These are phyloP conservation scores for Sisymbrium altissimum DNA, from an alignment of 345 rosid genomes.

Conservation along the genomic window DNA sequence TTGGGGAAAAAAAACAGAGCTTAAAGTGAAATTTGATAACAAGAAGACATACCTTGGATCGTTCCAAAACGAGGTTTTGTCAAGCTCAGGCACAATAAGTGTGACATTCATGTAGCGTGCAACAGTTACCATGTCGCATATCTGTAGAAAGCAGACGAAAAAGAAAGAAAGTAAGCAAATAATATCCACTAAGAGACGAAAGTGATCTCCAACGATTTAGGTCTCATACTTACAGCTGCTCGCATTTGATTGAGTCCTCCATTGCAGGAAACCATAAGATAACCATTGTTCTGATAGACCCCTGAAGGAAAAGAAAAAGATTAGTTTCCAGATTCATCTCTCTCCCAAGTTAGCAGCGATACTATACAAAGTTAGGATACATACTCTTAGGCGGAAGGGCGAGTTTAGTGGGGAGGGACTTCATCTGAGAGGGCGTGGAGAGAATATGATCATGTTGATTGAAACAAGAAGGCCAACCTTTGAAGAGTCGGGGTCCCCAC, in stretches of 20 bases:
- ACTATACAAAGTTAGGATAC: constrained; percentile 11
- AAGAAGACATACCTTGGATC: constrained; percentile 69
- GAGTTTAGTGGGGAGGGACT: constrained; percentile 50
- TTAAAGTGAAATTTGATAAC: background rate
- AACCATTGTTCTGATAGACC: constrained; percentile 79
- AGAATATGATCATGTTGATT: constrained; percentile 39
- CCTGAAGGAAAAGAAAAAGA: constrained; percentile 42
- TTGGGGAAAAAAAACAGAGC: background rate
- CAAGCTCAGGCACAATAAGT: constrained; percentile 88
- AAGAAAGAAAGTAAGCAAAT: constrained; percentile 17
- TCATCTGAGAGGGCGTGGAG: constrained; percentile 34
- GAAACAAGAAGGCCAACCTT: constrained; percentile 89
- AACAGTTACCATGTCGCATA: constrained; percentile 93
- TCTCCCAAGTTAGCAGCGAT: constrained; percentile 3
- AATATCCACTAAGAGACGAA: background rate
- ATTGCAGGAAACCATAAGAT: constrained; percentile 91
- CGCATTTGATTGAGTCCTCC: constrained; percentile 99
- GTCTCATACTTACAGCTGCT: constrained; percentile 70
- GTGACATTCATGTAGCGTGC: constrained; percentile 91
- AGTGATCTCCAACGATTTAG: background rate
- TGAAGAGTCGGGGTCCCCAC: constrained; percentile 84
- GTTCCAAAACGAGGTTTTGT: constrained; percentile 93
- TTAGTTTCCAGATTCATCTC: constrained; percentile 9
- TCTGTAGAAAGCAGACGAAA: constrained; percentile 44
- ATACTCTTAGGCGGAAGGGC: constrained; percentile 81